A percentile compares a stretch with the other conserved stretches of the same genome.
Conservation (phyloP, 1,284 basidiomycete species). For the Gastroboletus turbinatus region DNA sequence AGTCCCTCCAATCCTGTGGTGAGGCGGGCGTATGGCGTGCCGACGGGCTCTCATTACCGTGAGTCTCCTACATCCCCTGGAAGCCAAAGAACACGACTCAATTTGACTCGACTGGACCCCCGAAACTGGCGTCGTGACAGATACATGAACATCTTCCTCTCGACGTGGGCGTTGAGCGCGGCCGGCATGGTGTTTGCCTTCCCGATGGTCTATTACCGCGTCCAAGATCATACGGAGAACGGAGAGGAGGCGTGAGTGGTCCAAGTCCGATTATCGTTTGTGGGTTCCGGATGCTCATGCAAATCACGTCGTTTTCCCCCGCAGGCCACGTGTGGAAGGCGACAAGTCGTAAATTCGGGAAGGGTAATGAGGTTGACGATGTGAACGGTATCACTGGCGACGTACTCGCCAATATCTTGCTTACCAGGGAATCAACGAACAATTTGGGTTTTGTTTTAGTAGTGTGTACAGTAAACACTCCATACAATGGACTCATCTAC, state of each 20-base stretch:
- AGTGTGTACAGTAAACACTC: not conserved
- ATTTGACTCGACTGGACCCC: not conserved
- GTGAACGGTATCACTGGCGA: not conserved
- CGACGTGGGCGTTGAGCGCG: slow-evolving; percentile 35
- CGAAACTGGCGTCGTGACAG: slow-evolving; percentile 12
- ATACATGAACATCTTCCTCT: slow-evolving; percentile 40
- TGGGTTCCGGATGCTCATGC: not conserved
- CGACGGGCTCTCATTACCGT: slow-evolving; percentile 34
- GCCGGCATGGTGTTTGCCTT: slow-evolving; percentile 36
- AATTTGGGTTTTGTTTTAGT: not conserved
- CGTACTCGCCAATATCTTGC: not conserved
- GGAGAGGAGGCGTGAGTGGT: slow-evolving; percentile 28
- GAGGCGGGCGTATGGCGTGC: slow-evolving; percentile 39
- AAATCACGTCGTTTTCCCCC: not conserved
- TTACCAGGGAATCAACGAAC: not conserved
- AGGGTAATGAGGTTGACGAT: not conserved
- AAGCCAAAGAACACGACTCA: not conserved
- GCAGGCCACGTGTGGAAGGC: not conserved
- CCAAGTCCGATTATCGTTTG: not conserved
- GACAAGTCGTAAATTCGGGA: not conserved
- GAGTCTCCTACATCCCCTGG: not conserved
- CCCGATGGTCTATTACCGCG: slow-evolving; percentile 39
- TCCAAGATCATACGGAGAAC: slow-evolving; percentile 31
- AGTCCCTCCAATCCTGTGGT: slow-evolving; percentile 38
- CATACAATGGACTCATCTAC: not conserved